A percentile compares a stretch with the other conserved stretches of the same genome.
Evolutionary conservation across 768 basidiomycete species (phyloP).

Genomic region (Collybiopsis confluens): DNA sequence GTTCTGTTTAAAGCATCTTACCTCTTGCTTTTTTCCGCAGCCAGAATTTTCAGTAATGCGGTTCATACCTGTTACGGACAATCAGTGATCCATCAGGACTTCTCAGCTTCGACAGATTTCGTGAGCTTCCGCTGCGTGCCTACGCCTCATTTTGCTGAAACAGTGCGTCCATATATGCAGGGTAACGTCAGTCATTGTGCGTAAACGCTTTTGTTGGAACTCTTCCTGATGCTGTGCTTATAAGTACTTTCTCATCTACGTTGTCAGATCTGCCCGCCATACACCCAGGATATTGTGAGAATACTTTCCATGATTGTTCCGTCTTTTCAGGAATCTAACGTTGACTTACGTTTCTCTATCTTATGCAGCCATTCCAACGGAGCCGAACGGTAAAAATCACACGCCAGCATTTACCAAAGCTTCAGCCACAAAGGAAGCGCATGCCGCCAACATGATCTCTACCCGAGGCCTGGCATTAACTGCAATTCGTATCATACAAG

Average conservation of each 20-base stretch:
- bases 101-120: slow-evolving; percentile 73
- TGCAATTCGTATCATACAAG: slow-evolving; percentile 54
- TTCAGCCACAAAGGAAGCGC: slow-evolving; percentile 57
- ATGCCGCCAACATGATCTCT: slow-evolving; percentile 50
- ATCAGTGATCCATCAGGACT: slow-evolving; percentile 26
- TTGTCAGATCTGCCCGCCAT: slow-evolving; percentile 54
- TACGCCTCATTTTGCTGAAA: slow-evolving; percentile 6
- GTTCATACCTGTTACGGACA: slow-evolving; percentile 34
- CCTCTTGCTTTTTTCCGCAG: slow-evolving; percentile 30
- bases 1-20: not conserved
- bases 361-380: slow-evolving; percentile 63
- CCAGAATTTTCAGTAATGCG: slow-evolving; percentile 46
- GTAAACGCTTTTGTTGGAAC: slow-evolving; percentile 4
- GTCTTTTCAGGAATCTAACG: slow-evolving; percentile 8
- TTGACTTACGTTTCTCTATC: slow-evolving; percentile 15
- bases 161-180: slow-evolving; percentile 27
- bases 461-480: slow-evolving; percentile 61
- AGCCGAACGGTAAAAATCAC: slow-evolving; percentile 70
- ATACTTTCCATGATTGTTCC: too few species aligned
- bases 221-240: slow-evolving; percentile 8
- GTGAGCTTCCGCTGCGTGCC: slow-evolving; percentile 37
- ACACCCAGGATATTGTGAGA: slow-evolving; percentile 59
- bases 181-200: slow-evolving; percentile 71
- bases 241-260: slow-evolving; percentile 7
- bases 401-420: slow-evolving; percentile 62